Evolutionary conservation across 768 basidiomycete genomes (phyloP), one percentile per base, ranked within the genome.

Genomic region (Heimioporus sp.): DNA sequence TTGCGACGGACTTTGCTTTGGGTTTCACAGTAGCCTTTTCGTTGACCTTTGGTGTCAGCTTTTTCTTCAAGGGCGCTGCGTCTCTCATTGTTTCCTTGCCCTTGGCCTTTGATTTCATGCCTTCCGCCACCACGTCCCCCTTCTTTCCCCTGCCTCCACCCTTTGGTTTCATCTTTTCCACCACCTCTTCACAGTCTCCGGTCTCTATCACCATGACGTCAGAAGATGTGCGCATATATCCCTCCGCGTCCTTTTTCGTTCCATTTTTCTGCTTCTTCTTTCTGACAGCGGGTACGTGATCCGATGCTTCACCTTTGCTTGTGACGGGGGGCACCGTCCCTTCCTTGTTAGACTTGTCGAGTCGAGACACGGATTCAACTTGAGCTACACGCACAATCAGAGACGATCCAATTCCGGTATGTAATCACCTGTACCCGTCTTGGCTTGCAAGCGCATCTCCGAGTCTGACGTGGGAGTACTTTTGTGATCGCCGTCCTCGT

Each of bases 391-490:
- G 16, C 12, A 2, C 0, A 15, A 24, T 68, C 42, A 57, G 38
- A 31, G 1, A 46, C n/a, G 57, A 3, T 1, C 63, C 61, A 15
- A 65, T 58, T 10, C 10, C 0, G 10, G 21, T 10, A 28, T 40
- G n/a, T 17, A 60, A 59, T 90, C 88, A 50, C 88, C 87, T 48
- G 89, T 77, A 46, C 90, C 87, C 87, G 89, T 88, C 74, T 88
- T 78, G 10, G 80, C 85, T n/a, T 65, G 65, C 43, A 78, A 43
- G 40, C 77, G 78, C 55, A 51, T 64, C 57, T 70, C 80, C 15
- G 74, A 71, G 51, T 82, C 79, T 9, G 73, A 73, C 65, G 57
- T 74, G 66, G 65, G 46, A 54, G 52, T 63, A 41, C 70, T 59
- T 61, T 74, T 76, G 12, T 76, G 75, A 0, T 80, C 85, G 4